Conservation (phyloP, 1,139 yeast species). For the Saccharomycopsis hybrid region DNA sequence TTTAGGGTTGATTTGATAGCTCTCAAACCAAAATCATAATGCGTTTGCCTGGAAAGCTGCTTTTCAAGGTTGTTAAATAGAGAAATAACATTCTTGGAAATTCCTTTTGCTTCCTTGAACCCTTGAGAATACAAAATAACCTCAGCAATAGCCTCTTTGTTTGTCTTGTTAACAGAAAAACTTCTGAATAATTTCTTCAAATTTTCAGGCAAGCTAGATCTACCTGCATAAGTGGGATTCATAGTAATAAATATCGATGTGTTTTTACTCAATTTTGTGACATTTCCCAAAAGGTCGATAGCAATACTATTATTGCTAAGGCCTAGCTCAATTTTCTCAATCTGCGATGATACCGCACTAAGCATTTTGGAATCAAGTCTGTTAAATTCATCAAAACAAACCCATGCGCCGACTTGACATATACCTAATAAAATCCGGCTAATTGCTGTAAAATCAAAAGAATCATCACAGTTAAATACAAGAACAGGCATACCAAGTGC, state of each 20-base stretch:
- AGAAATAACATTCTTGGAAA: conserved; percentile 49
- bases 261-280: conserved; percentile 38
- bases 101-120: conserved; percentile 40
- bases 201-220: conserved; percentile 81
- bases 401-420: conserved; percentile 90
- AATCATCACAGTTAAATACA: conserved; percentile 88
- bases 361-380: conserved; percentile 65
- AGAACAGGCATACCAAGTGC: conserved; percentile 75
- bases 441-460: conserved; percentile 78
- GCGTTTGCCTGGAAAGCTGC: conserved; percentile 48
- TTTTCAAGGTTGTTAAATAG: conserved; percentile 43
- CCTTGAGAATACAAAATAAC: conserved; percentile 72
- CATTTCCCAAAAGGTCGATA: conserved; percentile 47
- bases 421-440: conserved; percentile 74
- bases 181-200: conserved; percentile 72
- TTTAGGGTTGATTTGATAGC: conserved; percentile 63
- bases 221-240: conserved; percentile 87
- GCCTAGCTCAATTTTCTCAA: conserved; percentile 64
- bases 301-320: conserved; percentile 27
- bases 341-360: conserved; percentile 81
- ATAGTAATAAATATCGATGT: conserved; percentile 84
- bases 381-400: conserved; percentile 94
- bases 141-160: conserved; percentile 61
- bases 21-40: conserved; percentile 88
- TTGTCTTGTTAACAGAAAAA: conserved; percentile 72